A percentile compares a stretch with the other conserved stretches of the same genome.
phyloP scores from a whole-genome alignment of 2,329 filamentous ascomycete species.

The Ophiognomonia clavigignenti-juglandacearum region DNA sequence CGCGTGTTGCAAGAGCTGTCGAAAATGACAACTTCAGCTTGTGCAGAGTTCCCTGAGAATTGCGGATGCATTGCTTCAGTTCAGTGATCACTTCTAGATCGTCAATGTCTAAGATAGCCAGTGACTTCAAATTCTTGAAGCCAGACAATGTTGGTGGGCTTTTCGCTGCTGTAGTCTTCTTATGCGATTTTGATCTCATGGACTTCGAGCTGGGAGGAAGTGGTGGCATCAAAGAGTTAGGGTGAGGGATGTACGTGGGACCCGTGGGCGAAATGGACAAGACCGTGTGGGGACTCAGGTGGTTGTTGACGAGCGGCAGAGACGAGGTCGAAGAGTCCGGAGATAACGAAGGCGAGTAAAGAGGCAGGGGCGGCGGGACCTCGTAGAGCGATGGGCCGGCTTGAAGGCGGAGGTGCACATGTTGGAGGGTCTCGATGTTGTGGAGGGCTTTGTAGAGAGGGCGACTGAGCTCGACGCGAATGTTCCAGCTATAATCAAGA shows the following conservation, averaged over 20 bases:
- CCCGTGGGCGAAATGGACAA: conserved; percentile 17
- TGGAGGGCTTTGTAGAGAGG: conserved; percentile 54
- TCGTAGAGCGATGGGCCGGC: conserved; percentile 51
- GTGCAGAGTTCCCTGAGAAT: conserved; percentile 49
- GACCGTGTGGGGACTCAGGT: conserved; percentile 16
- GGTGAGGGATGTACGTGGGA: conserved; percentile 21
- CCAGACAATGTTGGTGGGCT: conserved; percentile 51
- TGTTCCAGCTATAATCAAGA: conserved; percentile 50
- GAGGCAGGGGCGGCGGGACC: conserved; percentile 42
- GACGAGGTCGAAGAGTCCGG: conserved; percentile 15
- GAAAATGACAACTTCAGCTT: conserved; percentile 57
- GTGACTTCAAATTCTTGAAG: conserved; percentile 48
- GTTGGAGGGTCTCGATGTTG: conserved; percentile 43
- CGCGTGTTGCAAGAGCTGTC: conserved; percentile 40
- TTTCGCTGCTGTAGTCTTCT: conserved; percentile 25
- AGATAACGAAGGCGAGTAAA: conserved; percentile 18
- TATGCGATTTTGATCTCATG: conserved; percentile 28
- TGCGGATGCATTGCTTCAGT: conserved; percentile 49
- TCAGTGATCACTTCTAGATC: conserved; percentile 50
- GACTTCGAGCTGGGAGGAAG: conserved; percentile 31
- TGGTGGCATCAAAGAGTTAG: conserved; percentile 22
- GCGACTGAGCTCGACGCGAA: conserved; percentile 57
- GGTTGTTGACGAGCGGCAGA: conserved; percentile 10
- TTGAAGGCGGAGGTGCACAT: conserved; percentile 56
- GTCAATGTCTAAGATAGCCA: conserved; percentile 58